phyloP scores from a whole-genome alignment of 2,329 filamentous ascomycete species.

The Capronia americana region DNA sequence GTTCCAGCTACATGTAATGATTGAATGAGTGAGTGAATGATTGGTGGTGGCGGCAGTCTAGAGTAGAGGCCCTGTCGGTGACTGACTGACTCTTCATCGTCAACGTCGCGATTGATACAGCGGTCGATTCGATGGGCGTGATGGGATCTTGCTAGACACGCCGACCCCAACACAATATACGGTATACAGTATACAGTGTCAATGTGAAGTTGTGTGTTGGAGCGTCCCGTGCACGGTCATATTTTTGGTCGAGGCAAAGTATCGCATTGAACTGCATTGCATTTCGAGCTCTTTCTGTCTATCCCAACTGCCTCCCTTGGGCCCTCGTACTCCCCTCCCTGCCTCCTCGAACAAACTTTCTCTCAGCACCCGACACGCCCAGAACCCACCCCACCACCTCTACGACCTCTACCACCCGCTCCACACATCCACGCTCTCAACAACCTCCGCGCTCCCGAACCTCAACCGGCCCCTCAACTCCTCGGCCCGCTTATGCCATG shows the following conservation, averaged over 20 bases:
- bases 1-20: background rate
- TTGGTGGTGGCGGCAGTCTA: background rate
- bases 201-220: background rate
- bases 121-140: background rate
- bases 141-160: background rate
- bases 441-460: background rate
- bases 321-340: background rate
- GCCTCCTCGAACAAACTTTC: background rate
- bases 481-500: background rate
- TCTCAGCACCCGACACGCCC: background rate
- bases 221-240: background rate
- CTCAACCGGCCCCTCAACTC: background rate
- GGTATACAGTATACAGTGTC: background rate
- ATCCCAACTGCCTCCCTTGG: background rate
- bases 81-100: background rate
- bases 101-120: background rate
- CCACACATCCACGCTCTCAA: slow-evolving; percentile 4
- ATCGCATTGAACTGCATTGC: background rate
- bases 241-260: too few relatives aligned
- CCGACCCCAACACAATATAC: background rate
- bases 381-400: background rate
- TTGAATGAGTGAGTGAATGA: too few relatives aligned
- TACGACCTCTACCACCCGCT: background rate
- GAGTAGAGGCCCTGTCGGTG: background rate
- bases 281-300: background rate